Evolutionary conservation across 164 flowering plant genomes (phyloP).

Genomic region (Tinospora cordifolia): DNA sequence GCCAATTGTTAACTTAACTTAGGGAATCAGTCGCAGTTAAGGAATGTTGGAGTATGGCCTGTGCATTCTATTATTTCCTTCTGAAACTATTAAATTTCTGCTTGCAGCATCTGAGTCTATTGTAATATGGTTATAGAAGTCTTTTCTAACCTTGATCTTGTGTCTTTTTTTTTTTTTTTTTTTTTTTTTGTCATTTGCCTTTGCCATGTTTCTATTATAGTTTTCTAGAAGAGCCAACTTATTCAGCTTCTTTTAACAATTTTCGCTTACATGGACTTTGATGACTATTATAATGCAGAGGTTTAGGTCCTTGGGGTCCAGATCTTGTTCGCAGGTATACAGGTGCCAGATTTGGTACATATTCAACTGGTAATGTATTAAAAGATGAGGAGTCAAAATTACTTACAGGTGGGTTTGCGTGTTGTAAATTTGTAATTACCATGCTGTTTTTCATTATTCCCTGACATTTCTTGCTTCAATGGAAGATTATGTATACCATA

Average conservation of each 20-base stretch:
- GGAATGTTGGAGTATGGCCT: too few relatives aligned
- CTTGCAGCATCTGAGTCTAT: too few relatives aligned
- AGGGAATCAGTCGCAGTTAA: too few relatives aligned
- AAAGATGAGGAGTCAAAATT: conserved; percentile 56
- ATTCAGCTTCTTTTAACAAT: not conserved
- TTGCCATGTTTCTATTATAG: not conserved
- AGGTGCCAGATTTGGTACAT: conserved; percentile 51
- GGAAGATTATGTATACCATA: conserved; percentile 83
- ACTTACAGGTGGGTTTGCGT: conserved; percentile 51
- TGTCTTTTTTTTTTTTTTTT: too few relatives aligned
- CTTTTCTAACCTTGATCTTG: too few relatives aligned
- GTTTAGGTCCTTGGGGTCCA: conserved; percentile 96
- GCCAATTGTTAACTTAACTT: too few relatives aligned
- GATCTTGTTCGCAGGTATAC: conserved; percentile 63
- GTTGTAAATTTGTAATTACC: not conserved
- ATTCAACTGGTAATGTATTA: conserved; percentile 42
- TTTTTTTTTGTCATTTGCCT: too few relatives aligned
- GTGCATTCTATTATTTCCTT: too few relatives aligned
- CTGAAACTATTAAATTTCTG: too few relatives aligned
- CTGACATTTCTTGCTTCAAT: conserved; percentile 15
- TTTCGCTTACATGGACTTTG: conserved; percentile 2
- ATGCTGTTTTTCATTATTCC: not conserved
- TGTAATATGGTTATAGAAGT: too few relatives aligned
- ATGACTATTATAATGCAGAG: conserved; percentile 39
- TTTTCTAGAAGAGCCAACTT: not conserved